Evolutionary conservation across 148 eudicot species (phyloP), one percentile per base, ranked within the genome.

Genomic region (Fagopyrum esculentum): DNA sequence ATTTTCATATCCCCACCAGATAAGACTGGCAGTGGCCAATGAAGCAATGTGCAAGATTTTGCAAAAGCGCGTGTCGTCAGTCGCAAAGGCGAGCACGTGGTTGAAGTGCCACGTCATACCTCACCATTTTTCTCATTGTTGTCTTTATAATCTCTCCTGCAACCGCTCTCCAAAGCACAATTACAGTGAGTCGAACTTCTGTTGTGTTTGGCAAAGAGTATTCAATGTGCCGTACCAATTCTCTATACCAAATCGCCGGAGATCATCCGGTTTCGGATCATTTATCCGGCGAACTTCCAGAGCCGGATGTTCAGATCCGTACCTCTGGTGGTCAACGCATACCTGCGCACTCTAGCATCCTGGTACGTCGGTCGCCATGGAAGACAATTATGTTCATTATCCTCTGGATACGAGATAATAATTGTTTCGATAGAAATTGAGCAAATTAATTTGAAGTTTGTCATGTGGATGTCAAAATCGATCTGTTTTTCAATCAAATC

Each of bases 251-350:
- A 0, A 26, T 52, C 26, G 47, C 40, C 54, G 55, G 29, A 30
- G 55, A 49, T 46, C 9, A 6, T 45, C 74, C 74, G 54, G 74
- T 69, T 72, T 50, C 83, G 79, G 82, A 77, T 50, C 16, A 68
- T 56, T 17, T 56, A 71, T 73, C 82, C 73, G 83, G 10, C 66
- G 77, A 78, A 6, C 57, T 80, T 7, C 84, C 85, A 9, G 81
- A 81, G 13, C 68, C 89, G 10, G 96, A 89, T 70, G 79, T 90
- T 49, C 17, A 70, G 0, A 75, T 93, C 46, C 51, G 86, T 74
- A 84, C 93, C 50, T 89, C 98, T 75, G 84, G 73, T 49, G 91
- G 91, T 7, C 57, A 66, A 2, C 86, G 84, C 74, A 89, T 93
- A 51, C 88, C 91, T 6, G 91, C 87, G 16, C 96, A 90, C 81